Percentiles rank a stretch among this genome's conserved stretches.
Evolutionary conservation across 2,329 filamentous ascomycete species (phyloP).

Genomic region (Ambrosiella xylebori): DNA sequence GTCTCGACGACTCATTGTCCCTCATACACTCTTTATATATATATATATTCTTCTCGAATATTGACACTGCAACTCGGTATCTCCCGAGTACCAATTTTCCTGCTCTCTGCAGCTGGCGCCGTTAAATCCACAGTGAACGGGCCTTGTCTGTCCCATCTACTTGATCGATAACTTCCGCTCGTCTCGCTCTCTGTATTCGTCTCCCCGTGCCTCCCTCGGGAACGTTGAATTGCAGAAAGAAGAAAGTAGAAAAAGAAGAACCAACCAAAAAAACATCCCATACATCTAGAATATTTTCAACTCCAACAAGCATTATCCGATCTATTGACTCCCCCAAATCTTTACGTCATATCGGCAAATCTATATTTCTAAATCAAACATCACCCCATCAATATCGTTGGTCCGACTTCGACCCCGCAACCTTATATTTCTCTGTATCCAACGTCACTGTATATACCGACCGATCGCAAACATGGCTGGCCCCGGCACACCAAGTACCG

Average conservation of each 20-base stretch:
- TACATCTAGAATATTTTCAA: neutral
- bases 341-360: neutral
- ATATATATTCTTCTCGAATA: neutral
- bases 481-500: slow-evolving; percentile 38
- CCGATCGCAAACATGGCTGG: slow-evolving; percentile 31
- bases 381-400: neutral
- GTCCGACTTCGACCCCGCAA: neutral
- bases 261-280: neutral
- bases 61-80: neutral
- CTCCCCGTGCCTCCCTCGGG: neutral
- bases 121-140: neutral
- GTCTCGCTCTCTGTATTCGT: neutral
- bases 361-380: neutral
- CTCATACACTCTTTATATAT: neutral
- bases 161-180: neutral
- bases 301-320: neutral
- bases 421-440: neutral
- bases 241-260: neutral
- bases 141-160: neutral
- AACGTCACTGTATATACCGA: neutral
- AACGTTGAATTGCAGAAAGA: no score
- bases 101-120: neutral
- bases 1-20: neutral
- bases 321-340: neutral
- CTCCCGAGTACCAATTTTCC: neutral